A percentile compares a stretch with the other conserved stretches of the same genome.
These are phyloP conservation scores for Boletellus sp. DNA, from an alignment of 768 basidiomycete species.

Conservation along the genomic window DNA sequence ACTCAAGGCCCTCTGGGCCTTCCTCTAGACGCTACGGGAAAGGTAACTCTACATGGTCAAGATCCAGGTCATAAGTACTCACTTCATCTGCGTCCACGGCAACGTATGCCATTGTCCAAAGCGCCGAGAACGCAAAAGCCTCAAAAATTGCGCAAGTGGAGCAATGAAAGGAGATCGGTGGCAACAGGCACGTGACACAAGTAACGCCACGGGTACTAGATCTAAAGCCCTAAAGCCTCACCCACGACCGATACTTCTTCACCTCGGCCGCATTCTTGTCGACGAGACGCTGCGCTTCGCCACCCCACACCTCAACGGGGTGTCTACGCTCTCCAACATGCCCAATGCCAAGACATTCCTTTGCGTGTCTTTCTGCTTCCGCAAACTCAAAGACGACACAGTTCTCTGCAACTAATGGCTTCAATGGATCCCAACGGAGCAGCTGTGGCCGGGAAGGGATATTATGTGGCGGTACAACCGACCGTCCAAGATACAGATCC, in stretches of 20 bases:
- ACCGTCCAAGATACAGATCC: slow-evolving; percentile 78
- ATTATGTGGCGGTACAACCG: slow-evolving; percentile 71
- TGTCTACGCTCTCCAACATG: slow-evolving; percentile 11
- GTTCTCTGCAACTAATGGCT: slow-evolving; percentile 71
- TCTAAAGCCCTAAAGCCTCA: slow-evolving; percentile 22
- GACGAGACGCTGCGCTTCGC: slow-evolving; percentile 56
- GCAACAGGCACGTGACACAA: slow-evolving; percentile 3
- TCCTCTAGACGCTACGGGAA: slow-evolving; percentile 52
- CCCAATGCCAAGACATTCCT: slow-evolving; percentile 36
- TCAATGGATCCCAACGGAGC: slow-evolving; percentile 73
- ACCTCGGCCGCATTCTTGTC: slow-evolving; percentile 58
- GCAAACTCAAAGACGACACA: slow-evolving; percentile 77
- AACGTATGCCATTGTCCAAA: slow-evolving; percentile 59
- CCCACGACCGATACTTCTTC: slow-evolving; percentile 51
- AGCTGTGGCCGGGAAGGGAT: slow-evolving; percentile 72
- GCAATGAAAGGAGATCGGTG: background rate
- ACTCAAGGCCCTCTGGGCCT: slow-evolving; percentile 66
- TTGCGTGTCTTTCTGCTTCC: slow-evolving; percentile 68
- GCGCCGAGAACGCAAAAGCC: background rate
- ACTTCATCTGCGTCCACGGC: slow-evolving; percentile 71
- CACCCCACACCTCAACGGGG: slow-evolving; percentile 69
- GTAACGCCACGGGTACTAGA: background rate
- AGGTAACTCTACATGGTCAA: background rate
- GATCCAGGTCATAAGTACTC: slow-evolving; percentile 16
- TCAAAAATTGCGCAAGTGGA: background rate